Evolutionary conservation across 257 asterid species (phyloP), one percentile per base, ranked within the genome.

Genomic region (Schizonepeta tenuifolia): DNA sequence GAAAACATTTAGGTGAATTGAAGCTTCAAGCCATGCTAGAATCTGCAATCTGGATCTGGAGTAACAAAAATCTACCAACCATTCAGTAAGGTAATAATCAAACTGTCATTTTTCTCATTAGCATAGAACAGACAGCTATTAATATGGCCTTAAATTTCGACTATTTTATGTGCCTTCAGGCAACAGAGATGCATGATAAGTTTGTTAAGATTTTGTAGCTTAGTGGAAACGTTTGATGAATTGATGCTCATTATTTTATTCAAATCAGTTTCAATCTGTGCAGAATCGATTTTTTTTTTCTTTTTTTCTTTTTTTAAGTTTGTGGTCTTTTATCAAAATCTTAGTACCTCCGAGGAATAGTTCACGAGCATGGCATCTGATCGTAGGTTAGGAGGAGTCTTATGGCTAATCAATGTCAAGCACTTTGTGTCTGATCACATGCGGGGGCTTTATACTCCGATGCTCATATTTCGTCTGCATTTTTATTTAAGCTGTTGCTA

Each of bases 1-100:
- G 99, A 92, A 84, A 83, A 80, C 82, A 72, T 95, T 57, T 90
- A 90, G 80, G 61, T 59, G 61, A 38, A 31, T 51, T 11, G 57
- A 72, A 75, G 75, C 62, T 41, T 79, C 67, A 7, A 3, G 43
- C 47, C 65, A 70, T 24, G 73, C 58, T 56, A 24, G 40, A 21
- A 56, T 75, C 66, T 64, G 47, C 24, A 65, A 79, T 22, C 69
- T 17, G 70, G 73, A 69, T 33, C 56, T 6, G 62, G 56, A 56
- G 64, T 71, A 22, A 55, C 61, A 55, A 63, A 60, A 63, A 11
- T 40, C 31, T 58, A 66, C 44, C 47, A 22, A 68, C 76, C 53
- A 58, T 63, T 68, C 69, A 55, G 40, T 70, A 9, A 70, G 67
- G 71, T 51, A 65, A 70, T 73, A 33, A 50, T 41, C 46, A 36